Conservation (phyloP, 768 basidiomycete genomes). For the Mycena filopes region DNA sequence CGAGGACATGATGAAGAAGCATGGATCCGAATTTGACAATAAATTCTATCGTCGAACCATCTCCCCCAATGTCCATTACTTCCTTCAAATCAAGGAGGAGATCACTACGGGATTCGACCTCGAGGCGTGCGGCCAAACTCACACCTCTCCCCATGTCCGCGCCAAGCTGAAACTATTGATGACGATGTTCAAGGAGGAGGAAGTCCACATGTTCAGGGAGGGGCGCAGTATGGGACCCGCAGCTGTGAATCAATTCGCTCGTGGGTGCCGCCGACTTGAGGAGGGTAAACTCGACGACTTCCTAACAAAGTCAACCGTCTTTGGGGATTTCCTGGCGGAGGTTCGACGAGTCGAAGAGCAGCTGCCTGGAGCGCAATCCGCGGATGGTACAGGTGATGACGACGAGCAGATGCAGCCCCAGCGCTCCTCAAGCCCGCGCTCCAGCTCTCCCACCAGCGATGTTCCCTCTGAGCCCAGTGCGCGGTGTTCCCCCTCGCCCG, state of each 20-base stretch:
- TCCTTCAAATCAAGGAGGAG: constrained; percentile 37
- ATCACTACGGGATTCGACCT: constrained; percentile 32
- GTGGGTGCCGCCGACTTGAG: constrained; percentile 26
- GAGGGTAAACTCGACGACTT: constrained; percentile 8
- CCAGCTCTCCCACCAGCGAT: too few species aligned
- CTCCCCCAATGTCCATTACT: constrained; percentile 38
- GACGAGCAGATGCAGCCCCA: too few species aligned
- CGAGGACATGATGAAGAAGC: constrained; percentile 30
- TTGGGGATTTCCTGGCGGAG: neutral
- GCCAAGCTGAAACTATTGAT: constrained; percentile 34
- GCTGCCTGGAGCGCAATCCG: too few species aligned
- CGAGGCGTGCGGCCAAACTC: constrained; percentile 20
- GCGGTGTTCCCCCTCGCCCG: too few species aligned
- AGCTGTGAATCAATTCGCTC: constrained; percentile 28
- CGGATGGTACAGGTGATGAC: too few species aligned
- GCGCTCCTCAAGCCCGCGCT: too few species aligned
- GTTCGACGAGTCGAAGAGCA: too few species aligned
- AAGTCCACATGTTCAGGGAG: constrained; percentile 34
- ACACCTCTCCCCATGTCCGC: constrained; percentile 33
- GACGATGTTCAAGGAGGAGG: constrained; percentile 27
- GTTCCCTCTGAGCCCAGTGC: neutral
- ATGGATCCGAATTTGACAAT: constrained; percentile 37
- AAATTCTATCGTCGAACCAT: constrained; percentile 34
- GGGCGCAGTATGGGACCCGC: constrained; percentile 33
- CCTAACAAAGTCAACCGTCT: neutral